Base-by-base conservation (phyloP, 352 stramenopile species). In the Globisporangium solare region DNA sequence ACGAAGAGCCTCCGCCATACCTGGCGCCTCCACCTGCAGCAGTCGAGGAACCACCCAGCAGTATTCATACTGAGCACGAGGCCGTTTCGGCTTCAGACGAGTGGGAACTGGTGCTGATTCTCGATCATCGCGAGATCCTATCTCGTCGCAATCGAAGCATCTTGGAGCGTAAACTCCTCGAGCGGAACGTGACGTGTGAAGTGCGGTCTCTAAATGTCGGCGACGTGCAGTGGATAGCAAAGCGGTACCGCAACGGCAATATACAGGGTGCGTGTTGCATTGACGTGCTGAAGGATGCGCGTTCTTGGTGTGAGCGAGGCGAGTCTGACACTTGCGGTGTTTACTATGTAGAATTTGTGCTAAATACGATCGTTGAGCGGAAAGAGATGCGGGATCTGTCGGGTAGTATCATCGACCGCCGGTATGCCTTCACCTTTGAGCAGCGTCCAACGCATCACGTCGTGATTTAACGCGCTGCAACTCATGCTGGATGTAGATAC, bases 111-210 rank as follows among this genome's bases (percentile, higher is more conserved):
- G 75, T 92, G n/a, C 49, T 92, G 35, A 45, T 92, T 1, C 58
- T 94, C n/a, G 85, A 94, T 58, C 85, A 94, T 58, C 82, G 85
- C 13, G 85, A 94, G 58, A 70, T 92, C 20, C 61, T 92, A 8
- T 89, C 85, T 43, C 67, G 81, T 4, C 71, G 76, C 18, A 92
- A 92, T 49, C 79, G 77, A 21, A 70, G 71, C 35, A 85, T 92
- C 43, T 52, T 94, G 10, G 85, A 94, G 46, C 75, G 82, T 22
- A 94, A 92, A 31, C 59, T 94, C n/a, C 63, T 90, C 7, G 85
- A 94, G 47, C 59, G 54, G 13, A 78, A 82, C 37, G 81, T 94
- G 2, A 89, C 79, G 6, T 94, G 85, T n/a, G 83, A 94, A 64
- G 83, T 94, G 45, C 74, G 85, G 6, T 67, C 67, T 4, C 68